Evolutionary conservation across 176 grass and related monocot species (phyloP), one percentile per base, ranked within the genome.

Genomic region (Triticum turgidum): DNA sequence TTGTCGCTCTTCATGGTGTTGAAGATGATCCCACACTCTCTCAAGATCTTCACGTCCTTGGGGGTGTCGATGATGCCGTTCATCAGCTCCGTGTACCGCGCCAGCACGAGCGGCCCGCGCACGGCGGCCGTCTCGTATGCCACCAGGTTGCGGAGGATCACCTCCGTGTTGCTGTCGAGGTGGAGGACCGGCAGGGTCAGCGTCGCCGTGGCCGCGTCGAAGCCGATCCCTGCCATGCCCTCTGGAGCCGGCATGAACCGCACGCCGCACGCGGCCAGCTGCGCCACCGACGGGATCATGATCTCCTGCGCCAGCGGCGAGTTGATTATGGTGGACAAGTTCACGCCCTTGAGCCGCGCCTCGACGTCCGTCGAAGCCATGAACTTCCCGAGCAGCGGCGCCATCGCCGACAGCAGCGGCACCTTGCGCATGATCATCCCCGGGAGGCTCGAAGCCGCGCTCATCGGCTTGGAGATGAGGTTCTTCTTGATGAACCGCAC

Each of bases 21-120:
- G 44, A 88, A 49, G 38, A 93, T 42, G 45, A 93, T 80, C 44
- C 82, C 79, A 18, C n/a, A 61, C 74, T 87, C 82, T 22, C 86
- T 56, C 10, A 93, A 69, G 61, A 96, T 51, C 68, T 68, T 82
- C 14, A 91, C 89, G 83, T 93, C 94, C 76, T 86, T 86, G 30
- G 85, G 79, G 5, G 85, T 96, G 86, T 96, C 89, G 49, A 96
- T 65, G 81, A 96, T 93, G 22, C 94, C 91, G 69, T 96, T 93
- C 91, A 93, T 91, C 33, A 96, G 73, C 90, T 96, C 91, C 10
- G 89, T 93, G 67, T 93, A 96, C 29, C 94, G 77, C 1, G 89
- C 77, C 3, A 93, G 84, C 38, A 96, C 89, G 18, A 96, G 83
- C 22, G 94, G 91, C 9, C 91, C 91, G n/a, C 77, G 85, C n/a